These are phyloP conservation scores for Monosporascus sp. DNA, from an alignment of 2,329 filamentous ascomycete genomes.

Conservation along the genomic window DNA sequence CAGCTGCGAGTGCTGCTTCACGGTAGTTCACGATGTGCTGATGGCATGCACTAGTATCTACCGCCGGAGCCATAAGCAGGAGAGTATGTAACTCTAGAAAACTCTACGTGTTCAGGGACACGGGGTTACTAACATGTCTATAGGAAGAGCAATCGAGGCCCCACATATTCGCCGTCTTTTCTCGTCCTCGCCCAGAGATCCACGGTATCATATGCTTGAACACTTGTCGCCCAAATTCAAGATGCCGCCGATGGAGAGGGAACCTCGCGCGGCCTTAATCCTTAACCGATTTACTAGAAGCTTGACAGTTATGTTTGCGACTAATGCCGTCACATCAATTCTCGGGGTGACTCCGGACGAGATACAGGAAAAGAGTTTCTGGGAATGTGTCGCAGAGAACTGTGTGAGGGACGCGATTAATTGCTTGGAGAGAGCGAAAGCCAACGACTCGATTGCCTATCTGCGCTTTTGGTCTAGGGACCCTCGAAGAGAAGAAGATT, in stretches of 20 bases:
- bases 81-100: slow-evolving; percentile 53
- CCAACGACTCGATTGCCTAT: slow-evolving; percentile 87
- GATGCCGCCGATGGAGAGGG: slow-evolving; percentile 58
- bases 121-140: slow-evolving; percentile 3
- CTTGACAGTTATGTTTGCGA: slow-evolving; percentile 81
- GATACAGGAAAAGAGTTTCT: slow-evolving; percentile 74
- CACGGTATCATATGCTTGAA: slow-evolving; percentile 84
- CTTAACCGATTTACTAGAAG: slow-evolving; percentile 82
- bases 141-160: slow-evolving; percentile 72
- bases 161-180: slow-evolving; percentile 75
- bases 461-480: slow-evolving; percentile 81
- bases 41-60: slow-evolving; percentile 82
- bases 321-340: slow-evolving; percentile 68
- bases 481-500: slow-evolving; percentile 55
- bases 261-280: slow-evolving; percentile 78
- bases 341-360: slow-evolving; percentile 66
- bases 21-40: slow-evolving; percentile 80
- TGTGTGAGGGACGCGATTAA: slow-evolving; percentile 72
- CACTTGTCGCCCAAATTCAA: slow-evolving; percentile 78
- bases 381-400: slow-evolving; percentile 76
- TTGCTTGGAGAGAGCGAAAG: slow-evolving; percentile 79
- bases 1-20: slow-evolving; percentile 84
- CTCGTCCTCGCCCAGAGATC: slow-evolving; percentile 74
- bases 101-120: background rate
- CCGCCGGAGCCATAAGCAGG: slow-evolving; percentile 59